Conservation (phyloP, 2,329 filamentous ascomycete species). For the Clonostachys rosea region DNA sequence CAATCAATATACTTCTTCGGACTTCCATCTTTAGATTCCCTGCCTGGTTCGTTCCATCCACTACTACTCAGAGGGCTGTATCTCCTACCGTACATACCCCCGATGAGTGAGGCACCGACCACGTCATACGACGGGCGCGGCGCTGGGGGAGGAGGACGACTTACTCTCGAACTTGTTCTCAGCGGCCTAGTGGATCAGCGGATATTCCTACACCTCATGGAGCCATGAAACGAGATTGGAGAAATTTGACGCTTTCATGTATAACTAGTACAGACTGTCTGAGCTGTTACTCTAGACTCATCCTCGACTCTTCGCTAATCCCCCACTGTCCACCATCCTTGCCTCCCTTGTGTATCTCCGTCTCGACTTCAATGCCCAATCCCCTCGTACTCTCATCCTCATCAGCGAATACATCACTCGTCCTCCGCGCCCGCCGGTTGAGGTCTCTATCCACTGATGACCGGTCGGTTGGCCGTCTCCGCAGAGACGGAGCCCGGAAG, state of each 20-base stretch:
- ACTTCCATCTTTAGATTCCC: slow-evolving; percentile 18
- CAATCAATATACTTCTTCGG: neutral
- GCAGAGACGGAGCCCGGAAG: slow-evolving; percentile 30
- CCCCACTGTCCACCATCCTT: slow-evolving; percentile 65
- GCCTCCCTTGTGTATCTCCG: slow-evolving; percentile 48
- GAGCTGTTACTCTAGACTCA: slow-evolving; percentile 65
- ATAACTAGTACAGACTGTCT: neutral
- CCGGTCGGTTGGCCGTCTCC: slow-evolving; percentile 8
- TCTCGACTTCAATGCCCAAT: slow-evolving; percentile 37
- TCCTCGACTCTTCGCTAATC: slow-evolving; percentile 77
- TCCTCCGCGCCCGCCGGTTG: slow-evolving; percentile 29
- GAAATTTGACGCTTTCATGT: too few relatives aligned
- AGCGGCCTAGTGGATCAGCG: too few relatives aligned
- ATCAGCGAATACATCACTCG: slow-evolving; percentile 37
- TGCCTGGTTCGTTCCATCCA: slow-evolving; percentile 55
- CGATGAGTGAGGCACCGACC: slow-evolving; percentile 72
- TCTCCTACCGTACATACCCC: slow-evolving; percentile 86
- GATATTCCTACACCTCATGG: too few relatives aligned
- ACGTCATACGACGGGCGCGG: slow-evolving; percentile 27
- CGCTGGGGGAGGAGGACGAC: too few relatives aligned
- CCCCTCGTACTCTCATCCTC: slow-evolving; percentile 33
- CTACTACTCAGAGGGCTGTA: slow-evolving; percentile 90
- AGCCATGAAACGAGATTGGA: too few relatives aligned
- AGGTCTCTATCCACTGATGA: slow-evolving; percentile 7
- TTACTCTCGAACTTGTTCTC: too few relatives aligned